Base-by-base conservation (phyloP, 495 filamentous ascomycete genomes). In the Aspergillus hancockii region DNA sequence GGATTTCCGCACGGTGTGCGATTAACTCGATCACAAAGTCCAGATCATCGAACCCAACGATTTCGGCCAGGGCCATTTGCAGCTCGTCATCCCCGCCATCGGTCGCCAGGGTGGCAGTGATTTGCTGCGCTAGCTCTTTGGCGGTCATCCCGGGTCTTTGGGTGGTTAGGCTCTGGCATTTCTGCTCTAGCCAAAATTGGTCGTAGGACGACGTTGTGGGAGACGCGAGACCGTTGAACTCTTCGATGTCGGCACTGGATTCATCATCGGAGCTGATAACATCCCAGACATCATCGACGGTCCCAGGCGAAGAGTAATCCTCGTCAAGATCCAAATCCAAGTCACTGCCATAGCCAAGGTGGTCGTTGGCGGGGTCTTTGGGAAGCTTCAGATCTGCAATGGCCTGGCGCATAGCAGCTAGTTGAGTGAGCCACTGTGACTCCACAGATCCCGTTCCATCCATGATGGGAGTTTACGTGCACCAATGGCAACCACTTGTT, bases 31-130 rank as follows among this genome's bases (percentile, higher is more conserved):
- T 90, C 34, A 98, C 84, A 55, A 97, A 83, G 55, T 98, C 92
- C 14, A 98, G 75, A 63, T 98, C 93, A 57, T 93, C 90, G 66
- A 90, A 97, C 0, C 94, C 94, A 52, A 98, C 78, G 56, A 97
- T 86, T 65, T 98, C 95, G 0, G 89, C 90, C n/a, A 98, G 79
- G 19, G 83, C 83, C 70, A 90, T 92, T 72, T 98, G 94, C 8
- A 98, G 74, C 63, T 93, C 90, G 21, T 92, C 90, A 63, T 96
- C 91, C 28, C 80, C 77, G 56, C 76, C 79, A 64, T 89, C 84
- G 23, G 88, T 85, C 5, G 79, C 83, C 52, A 95, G 66, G 8
- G 88, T 74, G 6, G 87, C 88, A 18, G 85, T 72, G 38, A 96
- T 81, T 68, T 95, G 90, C 55, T 87, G 82, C 57, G 87, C 74